A percentile compares a stretch with the other conserved stretches of the same genome.
phyloP scores from a whole-genome alignment of 1,139 yeast species.

The Taphrina betulina region DNA sequence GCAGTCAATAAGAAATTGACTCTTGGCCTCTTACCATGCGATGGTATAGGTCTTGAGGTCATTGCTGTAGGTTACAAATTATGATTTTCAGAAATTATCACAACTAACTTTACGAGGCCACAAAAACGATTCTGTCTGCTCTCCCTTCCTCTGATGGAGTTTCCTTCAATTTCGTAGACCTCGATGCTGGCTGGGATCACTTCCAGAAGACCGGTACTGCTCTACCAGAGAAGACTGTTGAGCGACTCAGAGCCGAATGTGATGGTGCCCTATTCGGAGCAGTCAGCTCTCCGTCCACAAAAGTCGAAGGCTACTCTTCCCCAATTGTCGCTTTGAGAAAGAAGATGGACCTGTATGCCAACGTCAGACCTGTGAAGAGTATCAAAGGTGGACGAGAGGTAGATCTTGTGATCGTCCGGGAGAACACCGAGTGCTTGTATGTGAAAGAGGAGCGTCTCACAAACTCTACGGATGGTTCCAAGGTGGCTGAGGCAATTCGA shows the following conservation, averaged over 20 bases:
- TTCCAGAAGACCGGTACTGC: slow-evolving; percentile 93
- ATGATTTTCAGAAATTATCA: no score
- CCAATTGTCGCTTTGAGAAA: slow-evolving; percentile 97
- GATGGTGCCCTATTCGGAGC: slow-evolving; percentile 98
- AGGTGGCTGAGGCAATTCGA: slow-evolving; percentile 95
- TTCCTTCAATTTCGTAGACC: slow-evolving; percentile 76
- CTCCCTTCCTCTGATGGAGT: slow-evolving; percentile 74
- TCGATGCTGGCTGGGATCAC: slow-evolving; percentile 91
- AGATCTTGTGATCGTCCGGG: slow-evolving; percentile 96
- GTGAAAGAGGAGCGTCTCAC: slow-evolving; percentile 85
- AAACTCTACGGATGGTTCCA: slow-evolving; percentile 68
- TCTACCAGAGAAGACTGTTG: slow-evolving; percentile 87
- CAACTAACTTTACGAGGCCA: slow-evolving; percentile 75
- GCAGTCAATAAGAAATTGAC: slow-evolving; percentile 18
- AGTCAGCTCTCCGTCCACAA: slow-evolving; percentile 81
- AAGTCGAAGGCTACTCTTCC: slow-evolving; percentile 94
- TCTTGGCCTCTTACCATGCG: slow-evolving; percentile 84
- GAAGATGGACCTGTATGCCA: slow-evolving; percentile 90
- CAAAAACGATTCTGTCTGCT: slow-evolving; percentile 60
- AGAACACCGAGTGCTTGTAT: slow-evolving; percentile 90
- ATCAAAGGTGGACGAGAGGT: slow-evolving; percentile 85
- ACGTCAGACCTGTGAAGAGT: slow-evolving; percentile 94
- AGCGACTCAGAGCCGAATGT: slow-evolving; percentile 72
- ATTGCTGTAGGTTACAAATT: slow-evolving; percentile 70
- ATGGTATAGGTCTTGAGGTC: slow-evolving; percentile 96